Evolutionary conservation across 108 stramenopile species (phyloP), one percentile per base, ranked within the genome.

Genomic region (Hondaea fermentalgiana): DNA sequence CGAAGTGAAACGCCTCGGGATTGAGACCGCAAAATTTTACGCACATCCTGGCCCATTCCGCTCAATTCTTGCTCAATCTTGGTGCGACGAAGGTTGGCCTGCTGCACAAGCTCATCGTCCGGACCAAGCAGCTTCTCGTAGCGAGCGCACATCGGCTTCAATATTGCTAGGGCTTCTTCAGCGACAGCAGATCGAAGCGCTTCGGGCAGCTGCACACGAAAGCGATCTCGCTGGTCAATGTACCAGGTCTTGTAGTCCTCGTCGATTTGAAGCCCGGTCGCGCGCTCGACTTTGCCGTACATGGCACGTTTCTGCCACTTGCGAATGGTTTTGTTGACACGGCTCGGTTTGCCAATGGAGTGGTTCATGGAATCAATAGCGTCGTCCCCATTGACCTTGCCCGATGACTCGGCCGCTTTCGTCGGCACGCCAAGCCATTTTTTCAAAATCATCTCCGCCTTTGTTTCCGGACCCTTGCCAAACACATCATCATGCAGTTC

Each of bases 111-210:
- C 45, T 3, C 51, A 45, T 83, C 76, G 49, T 83, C 76, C 12
- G 76, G 76, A 8, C 76, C 76, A 35, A 83, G 76, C 4, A 83
- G 49, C 76, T 83, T 83, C 51, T 83, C 76, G 28, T 83, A 83
- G 14, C 76, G 45, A 53, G n/a, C 49, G n/a, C 28, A 25, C 51
- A 83, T 53, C 44, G 45, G 49, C 76, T 53, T 53, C 10, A 83
- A 45, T 19, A 53, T 53, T 12, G 12, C n/a, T 28, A 83, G 16
- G 10, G 51, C 76, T 45, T 83, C 76, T 53, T 83, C 76, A 12
- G 76, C 45, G 6, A 83, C 25, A 6, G 51, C 19, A 8, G 76
- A 43, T 12, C 19, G 76, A 6, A 83, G 17, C 2, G 76, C 49
- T 23, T 83, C 76, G 44, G 76, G 76, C 8, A 83, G 76, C 45